Percentiles rank a stretch among this genome's conserved stretches.
Conservation (phyloP, 257 asterid species). For the Lavandula angustifolia region DNA sequence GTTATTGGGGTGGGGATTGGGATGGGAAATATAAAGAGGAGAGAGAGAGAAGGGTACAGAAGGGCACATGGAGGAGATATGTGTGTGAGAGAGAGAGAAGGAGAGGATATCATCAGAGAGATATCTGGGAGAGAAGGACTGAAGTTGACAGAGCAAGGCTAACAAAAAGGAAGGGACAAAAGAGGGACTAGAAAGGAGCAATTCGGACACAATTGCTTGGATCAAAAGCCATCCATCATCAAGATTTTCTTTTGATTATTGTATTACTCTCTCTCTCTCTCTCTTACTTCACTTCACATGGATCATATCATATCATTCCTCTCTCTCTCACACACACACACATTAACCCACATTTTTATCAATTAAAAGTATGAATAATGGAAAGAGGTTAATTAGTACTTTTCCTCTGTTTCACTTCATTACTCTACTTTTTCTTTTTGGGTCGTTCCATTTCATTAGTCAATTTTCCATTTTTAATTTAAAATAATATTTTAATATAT, state of each 20-base stretch:
- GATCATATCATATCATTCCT: neutral
- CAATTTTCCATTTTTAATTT: no score
- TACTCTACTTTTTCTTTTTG: no score
- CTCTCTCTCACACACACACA: neutral
- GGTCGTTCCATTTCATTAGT: no score
- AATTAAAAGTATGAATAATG: no score
- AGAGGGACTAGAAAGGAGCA: constrained; percentile 65
- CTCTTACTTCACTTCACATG: neutral
- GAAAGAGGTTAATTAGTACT: no score
- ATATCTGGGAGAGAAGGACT: constrained; percentile 97
- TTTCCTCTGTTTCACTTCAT: no score
- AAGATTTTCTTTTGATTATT: constrained; percentile 36
- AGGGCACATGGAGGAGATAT: constrained; percentile 62
- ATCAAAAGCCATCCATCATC: constrained; percentile 69
- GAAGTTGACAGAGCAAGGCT: constrained; percentile 83
- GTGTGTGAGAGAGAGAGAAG: no score
- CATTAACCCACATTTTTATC: no score
- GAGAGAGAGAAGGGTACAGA: constrained; percentile 3
- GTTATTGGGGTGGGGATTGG: constrained; percentile 1
- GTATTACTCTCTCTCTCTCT: no score
- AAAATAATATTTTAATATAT: no score
- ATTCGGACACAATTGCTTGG: constrained; percentile 63
- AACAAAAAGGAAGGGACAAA: constrained; percentile 90
- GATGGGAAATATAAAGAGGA: constrained; percentile 36
- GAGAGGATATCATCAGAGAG: constrained; percentile 59